Percentiles rank a stretch among this genome's conserved stretches.
phyloP scores from a whole-genome alignment of 75 land plant genomes.

The Ceratopteris richardii region DNA sequence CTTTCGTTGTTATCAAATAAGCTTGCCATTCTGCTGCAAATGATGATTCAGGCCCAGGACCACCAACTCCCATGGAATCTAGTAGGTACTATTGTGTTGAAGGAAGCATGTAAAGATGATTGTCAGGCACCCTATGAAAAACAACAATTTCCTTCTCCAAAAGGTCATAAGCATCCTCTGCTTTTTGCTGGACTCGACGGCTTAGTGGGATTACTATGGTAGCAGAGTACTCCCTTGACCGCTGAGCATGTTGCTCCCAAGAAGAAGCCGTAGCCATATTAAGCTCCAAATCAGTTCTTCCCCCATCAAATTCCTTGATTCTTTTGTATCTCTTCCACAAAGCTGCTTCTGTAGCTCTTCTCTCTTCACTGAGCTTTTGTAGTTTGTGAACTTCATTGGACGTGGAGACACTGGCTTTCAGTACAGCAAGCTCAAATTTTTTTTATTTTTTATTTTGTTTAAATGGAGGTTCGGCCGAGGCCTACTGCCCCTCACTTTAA shows the following conservation, averaged over 20 bases:
- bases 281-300: constrained; percentile 79
- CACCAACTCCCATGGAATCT: constrained; percentile 73
- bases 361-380: constrained; percentile 75
- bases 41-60: constrained; percentile 74
- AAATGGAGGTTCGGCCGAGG: no score
- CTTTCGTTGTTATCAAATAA: constrained; percentile 76
- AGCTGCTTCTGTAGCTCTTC: constrained; percentile 91
- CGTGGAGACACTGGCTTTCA: constrained; percentile 79
- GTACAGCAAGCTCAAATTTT: constrained; percentile 87
- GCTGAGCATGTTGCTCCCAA: constrained; percentile 87
- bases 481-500: no score
- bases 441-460: no score
- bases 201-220: constrained; percentile 83
- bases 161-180: constrained; percentile 63
- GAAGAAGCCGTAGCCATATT: constrained; percentile 82
- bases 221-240: constrained; percentile 74
- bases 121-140: constrained; percentile 70
- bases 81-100: constrained; percentile 86
- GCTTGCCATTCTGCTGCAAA: constrained; percentile 86
- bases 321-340: constrained; percentile 91
- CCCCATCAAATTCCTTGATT: constrained; percentile 92
- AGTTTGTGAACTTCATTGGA: constrained; percentile 76
- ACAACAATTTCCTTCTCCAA: constrained; percentile 80
- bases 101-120: constrained; percentile 85
- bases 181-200: constrained; percentile 39